Evolutionary conservation across 805 yeast species (phyloP).

Genomic region (Scheffersomyces lignosus): DNA sequence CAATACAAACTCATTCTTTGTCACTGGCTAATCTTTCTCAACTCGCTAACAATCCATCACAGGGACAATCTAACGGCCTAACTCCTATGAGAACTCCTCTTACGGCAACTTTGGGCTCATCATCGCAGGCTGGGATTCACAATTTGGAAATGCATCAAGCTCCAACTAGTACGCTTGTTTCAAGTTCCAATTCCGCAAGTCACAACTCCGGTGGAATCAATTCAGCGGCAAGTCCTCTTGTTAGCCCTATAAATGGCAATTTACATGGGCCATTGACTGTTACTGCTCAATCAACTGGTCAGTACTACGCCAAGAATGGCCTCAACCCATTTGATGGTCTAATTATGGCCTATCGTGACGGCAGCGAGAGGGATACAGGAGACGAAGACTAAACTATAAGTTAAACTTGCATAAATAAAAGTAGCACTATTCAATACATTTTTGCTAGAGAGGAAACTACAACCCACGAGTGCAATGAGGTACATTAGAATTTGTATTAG

Average conservation of each 20-base stretch:
- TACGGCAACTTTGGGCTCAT: slow-evolving; percentile 22
- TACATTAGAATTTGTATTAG: too few species aligned
- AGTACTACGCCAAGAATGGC: slow-evolving; percentile 34
- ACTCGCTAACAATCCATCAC: slow-evolving; percentile 4
- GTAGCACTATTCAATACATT: too few species aligned
- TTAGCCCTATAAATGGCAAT: slow-evolving; percentile 14
- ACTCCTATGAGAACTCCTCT: slow-evolving; percentile 27
- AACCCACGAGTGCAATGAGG: too few species aligned
- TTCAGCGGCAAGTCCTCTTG: slow-evolving; percentile 8
- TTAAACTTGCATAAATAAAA: too few species aligned
- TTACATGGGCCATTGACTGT: slow-evolving; percentile 18
- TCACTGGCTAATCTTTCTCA: slow-evolving; percentile 15
- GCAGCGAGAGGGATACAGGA: background rate
- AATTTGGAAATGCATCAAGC: too few species aligned
- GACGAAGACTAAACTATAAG: too few species aligned
- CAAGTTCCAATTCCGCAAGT: slow-evolving; percentile 7
- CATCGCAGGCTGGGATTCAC: too few species aligned
- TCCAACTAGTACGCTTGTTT: background rate
- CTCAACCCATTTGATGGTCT: slow-evolving; percentile 41
- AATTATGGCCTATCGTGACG: slow-evolving; percentile 23
- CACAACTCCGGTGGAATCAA: slow-evolving; percentile 25
- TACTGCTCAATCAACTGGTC: slow-evolving; percentile 34
- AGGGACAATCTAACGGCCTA: slow-evolving; percentile 1
- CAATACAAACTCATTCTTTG: slow-evolving; percentile 10
- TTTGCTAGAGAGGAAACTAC: too few species aligned